Conservation (phyloP, 2,329 filamentous ascomycete species). For the Aureobasidium uvarum region DNA sequence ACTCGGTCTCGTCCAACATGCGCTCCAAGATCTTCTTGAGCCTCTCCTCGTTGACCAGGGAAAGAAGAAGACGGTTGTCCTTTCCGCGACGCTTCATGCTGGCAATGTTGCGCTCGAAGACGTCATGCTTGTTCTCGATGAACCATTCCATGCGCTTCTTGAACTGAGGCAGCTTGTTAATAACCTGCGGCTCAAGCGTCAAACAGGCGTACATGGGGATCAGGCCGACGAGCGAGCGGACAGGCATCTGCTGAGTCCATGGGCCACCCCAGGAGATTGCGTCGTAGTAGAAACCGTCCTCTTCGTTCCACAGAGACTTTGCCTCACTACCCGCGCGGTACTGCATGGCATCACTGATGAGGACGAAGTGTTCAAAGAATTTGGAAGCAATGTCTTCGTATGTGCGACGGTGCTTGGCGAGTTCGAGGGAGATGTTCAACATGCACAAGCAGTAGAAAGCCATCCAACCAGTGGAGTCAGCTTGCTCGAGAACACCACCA, state of each 20-base stretch:
- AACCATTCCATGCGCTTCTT: slow-evolving; percentile 95
- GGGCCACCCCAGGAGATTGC: slow-evolving; percentile 95
- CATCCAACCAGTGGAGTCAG: slow-evolving; percentile 99
- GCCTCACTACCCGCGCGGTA: slow-evolving; percentile 65
- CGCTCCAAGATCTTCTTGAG: slow-evolving; percentile 82
- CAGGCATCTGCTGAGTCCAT: slow-evolving; percentile 87
- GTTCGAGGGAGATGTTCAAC: slow-evolving; percentile 93
- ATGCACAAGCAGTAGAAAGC: slow-evolving; percentile 95
- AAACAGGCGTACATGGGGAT: slow-evolving; percentile 91
- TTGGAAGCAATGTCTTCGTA: slow-evolving; percentile 98
- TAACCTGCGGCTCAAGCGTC: slow-evolving; percentile 88
- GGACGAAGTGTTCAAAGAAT: slow-evolving; percentile 98
- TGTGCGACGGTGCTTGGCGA: slow-evolving; percentile 89
- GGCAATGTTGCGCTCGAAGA: slow-evolving; percentile 91
- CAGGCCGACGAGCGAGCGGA: slow-evolving; percentile 86
- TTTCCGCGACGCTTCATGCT: slow-evolving; percentile 89
- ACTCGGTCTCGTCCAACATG: slow-evolving; percentile 94
- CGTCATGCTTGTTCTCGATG: slow-evolving; percentile 78
- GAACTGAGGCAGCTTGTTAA: slow-evolving; percentile 88
- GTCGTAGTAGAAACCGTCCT: slow-evolving; percentile 98
- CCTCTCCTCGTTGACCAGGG: slow-evolving; percentile 90
- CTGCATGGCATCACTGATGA: slow-evolving; percentile 96
- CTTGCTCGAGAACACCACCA: slow-evolving; percentile 89
- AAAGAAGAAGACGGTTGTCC: slow-evolving; percentile 80
- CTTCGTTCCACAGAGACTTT: slow-evolving; percentile 90